Base-by-base conservation (phyloP, 2,329 filamentous ascomycete species). In the Periconia sp. region DNA sequence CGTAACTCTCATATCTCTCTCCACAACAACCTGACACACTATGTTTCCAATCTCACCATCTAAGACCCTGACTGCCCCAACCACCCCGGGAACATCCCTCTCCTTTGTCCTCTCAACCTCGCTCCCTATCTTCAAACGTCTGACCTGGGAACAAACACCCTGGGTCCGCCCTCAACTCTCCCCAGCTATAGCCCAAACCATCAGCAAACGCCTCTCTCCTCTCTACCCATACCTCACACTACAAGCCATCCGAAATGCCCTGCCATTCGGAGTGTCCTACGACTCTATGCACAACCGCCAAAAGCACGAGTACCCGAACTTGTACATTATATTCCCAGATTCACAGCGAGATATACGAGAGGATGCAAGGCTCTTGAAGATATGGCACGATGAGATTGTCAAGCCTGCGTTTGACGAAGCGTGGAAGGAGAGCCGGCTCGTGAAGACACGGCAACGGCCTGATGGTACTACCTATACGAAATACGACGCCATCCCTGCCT, bases 91-190 rank as follows among this genome's bases (percentile, higher is more conserved):
- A n/a, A 30, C 25, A 22, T 12, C 26, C 8, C 39, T 53, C 13
- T 60, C 55, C 18, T 60, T 54, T 48, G 48, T 42, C 12, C 15
- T 54, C 17, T 30, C 54, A 10, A 51, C 43, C 7, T 56, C 53
- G 16, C 49, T 59, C 3, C 49, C 51, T 9, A 48, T 57, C 29
- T 43, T 52, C 33, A 59, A 60, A 31, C 46, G 48, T 23, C 34
- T 59, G 5, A 52, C 49, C 21, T 60, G 50, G 55, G 49, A 59
- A 31, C 55, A 57, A 47, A 59, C 53, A 4, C 48, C 55, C 17
- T 56, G 51, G 50, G 43, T 48, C 7, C 12, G 10, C 10, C 37
- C 34, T 5, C 24, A 13, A 2, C 5, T 46, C 23, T 16, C 36
- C 18, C 1, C 12, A 3, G 32, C 15, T 5, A 28, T 36, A 17